These are phyloP conservation scores for Psophocarpus tetragonolobus DNA, from an alignment of 306 rosid species.

Conservation along the genomic window DNA sequence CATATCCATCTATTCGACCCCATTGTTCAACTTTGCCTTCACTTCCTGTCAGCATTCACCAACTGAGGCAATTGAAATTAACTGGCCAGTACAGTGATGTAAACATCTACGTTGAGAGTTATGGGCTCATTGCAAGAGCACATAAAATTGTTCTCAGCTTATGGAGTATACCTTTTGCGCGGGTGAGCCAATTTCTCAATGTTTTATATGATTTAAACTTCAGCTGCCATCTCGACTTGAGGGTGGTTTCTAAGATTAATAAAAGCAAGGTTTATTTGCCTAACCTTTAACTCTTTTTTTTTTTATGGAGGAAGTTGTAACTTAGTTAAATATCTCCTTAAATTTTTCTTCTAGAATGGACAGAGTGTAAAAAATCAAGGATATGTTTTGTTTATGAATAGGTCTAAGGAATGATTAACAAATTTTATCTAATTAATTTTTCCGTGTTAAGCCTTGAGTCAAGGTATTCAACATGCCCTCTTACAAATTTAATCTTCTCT, in stretches of 20 bases:
- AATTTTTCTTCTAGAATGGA: not conserved
- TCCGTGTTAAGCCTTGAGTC: conserved; percentile 17
- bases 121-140: conserved; percentile 60
- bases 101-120: conserved; percentile 59
- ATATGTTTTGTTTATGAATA: conserved; percentile 1
- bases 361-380: not conserved
- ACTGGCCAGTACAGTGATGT: conserved; percentile 77
- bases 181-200: conserved; percentile 53
- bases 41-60: conserved; percentile 56
- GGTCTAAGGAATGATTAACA: conserved; percentile 14
- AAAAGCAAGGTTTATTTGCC: not conserved
- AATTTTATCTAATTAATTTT: not conserved
- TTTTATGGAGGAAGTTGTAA: conserved; percentile 29
- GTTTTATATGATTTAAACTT: not conserved
- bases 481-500: conserved; percentile 5
- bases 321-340: not conserved
- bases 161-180: conserved; percentile 91
- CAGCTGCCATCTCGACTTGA: not conserved
- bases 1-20: conserved; percentile 59
- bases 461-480: conserved; percentile 14
- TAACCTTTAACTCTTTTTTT: not conserved
- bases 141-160: conserved; percentile 87
- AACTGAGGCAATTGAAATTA: conserved; percentile 58
- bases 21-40: conserved; percentile 67
- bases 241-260: not conserved